Evolutionary conservation across 108 stramenopile genomes (phyloP).

Genomic region (Pelagomonas calceolata): DNA sequence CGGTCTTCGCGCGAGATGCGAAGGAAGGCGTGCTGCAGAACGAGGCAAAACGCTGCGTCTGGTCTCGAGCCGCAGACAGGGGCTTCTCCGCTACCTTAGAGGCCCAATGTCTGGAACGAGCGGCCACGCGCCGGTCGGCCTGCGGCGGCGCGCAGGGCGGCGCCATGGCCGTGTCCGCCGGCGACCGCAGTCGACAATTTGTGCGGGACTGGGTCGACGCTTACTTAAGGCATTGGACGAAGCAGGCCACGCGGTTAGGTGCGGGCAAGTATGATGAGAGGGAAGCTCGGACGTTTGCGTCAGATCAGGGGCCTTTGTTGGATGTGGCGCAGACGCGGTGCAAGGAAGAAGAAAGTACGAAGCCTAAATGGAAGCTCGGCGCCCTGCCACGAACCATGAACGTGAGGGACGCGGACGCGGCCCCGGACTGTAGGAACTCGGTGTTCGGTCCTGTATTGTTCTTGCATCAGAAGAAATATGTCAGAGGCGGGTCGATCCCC

Average conservation of each 20-base stretch:
- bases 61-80: background rate
- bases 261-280: too few relatives aligned
- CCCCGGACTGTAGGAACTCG: background rate
- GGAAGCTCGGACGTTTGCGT: too few relatives aligned
- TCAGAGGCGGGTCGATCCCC: too few relatives aligned
- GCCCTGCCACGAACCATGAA: background rate
- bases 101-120: background rate
- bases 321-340: too few relatives aligned
- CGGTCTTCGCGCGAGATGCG: background rate
- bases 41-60: background rate
- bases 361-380: background rate
- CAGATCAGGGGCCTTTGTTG: too few relatives aligned
- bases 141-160: background rate
- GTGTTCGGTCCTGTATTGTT: background rate
- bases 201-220: too few relatives aligned
- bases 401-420: background rate
- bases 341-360: background rate
- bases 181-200: background rate
- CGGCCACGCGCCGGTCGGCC: background rate
- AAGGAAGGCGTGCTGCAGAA: background rate
- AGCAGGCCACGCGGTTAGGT: too few relatives aligned
- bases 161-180: background rate
- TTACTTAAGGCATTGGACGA: too few relatives aligned
- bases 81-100: background rate
- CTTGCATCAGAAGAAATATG: background rate